A percentile compares a stretch with the other conserved stretches of the same genome.
phyloP scores from a whole-genome alignment of 371 early-diverging fungal genomes.

The Mortierella sp. region DNA sequence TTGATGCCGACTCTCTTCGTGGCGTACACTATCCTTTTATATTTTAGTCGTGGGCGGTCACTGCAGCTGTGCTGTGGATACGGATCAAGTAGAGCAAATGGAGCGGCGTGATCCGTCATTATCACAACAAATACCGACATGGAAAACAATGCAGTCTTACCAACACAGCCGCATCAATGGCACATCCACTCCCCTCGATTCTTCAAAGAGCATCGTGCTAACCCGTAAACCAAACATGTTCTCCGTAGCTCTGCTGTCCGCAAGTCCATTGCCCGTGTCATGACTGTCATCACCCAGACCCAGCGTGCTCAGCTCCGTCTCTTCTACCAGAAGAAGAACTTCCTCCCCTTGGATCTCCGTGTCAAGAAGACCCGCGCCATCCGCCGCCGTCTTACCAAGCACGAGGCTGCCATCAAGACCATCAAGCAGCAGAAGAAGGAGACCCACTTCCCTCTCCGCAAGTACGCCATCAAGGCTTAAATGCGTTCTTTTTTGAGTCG shows the following conservation, averaged over 20 bases:
- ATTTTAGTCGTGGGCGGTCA: too few species aligned
- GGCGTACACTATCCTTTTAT: too few species aligned
- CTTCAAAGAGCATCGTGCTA: not conserved
- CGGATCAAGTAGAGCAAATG: too few species aligned
- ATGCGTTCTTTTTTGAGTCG: slow-evolving; percentile 19
- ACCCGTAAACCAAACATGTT: not conserved
- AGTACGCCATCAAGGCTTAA: slow-evolving; percentile 90
- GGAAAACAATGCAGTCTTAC: too few species aligned
- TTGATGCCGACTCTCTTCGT: too few species aligned
- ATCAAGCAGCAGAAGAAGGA: slow-evolving; percentile 85
- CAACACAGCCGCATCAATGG: too few species aligned
- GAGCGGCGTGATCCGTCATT: too few species aligned
- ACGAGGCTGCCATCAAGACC: slow-evolving; percentile 77
- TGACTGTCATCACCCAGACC: slow-evolving; percentile 93
- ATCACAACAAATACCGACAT: too few species aligned
- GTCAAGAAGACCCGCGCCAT: slow-evolving; percentile 97
- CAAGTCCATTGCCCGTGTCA: slow-evolving; percentile 92
- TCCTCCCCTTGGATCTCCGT: slow-evolving; percentile 92
- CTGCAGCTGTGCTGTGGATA: too few species aligned
- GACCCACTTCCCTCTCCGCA: slow-evolving; percentile 86
- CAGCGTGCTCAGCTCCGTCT: slow-evolving; percentile 85
- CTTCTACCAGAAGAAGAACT: slow-evolving; percentile 92
- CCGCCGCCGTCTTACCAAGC: slow-evolving; percentile 89
- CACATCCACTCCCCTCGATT: not conserved
- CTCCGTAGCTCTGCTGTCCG: slow-evolving; percentile 75